Evolutionary conservation across 2,329 filamentous ascomycete species (phyloP), one percentile per base, ranked within the genome.

Genomic region (Dothiorella sarmentorum): DNA sequence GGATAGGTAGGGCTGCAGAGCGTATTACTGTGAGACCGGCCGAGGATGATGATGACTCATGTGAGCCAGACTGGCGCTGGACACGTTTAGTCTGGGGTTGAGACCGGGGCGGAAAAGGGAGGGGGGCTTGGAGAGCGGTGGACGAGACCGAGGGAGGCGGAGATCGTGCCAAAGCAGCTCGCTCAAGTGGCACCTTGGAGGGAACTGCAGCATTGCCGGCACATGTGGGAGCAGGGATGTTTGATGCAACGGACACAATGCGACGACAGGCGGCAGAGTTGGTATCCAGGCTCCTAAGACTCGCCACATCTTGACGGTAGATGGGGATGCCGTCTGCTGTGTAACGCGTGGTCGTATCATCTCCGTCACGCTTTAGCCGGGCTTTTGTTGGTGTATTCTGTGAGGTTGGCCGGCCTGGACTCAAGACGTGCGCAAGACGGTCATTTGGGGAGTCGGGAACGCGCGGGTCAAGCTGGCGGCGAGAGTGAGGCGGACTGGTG

Each of bases 1-100:
- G 65, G 40, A 68, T 64, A 4, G 68, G 67, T 17, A 74, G 61
- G n/a, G 71, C 72, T 31, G 68, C 70, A 10, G 72, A 75, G 18
- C 45, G 57, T 13, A 59, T 59, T 26, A 59, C 35, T 10, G 49
- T 53, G 22, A 53, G n/a, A 40, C 49, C 20, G 7, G 27, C 20
- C 18, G 43, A 58, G 44, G 35, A 24, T 3, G n/a, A 7, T 38
- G 44, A 31, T 33, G 35, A n/a, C n/a, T n/a, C 13, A 26, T 49
- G 11, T 18, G 20, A 37, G 18, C 29, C 24, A 33, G 18, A 26
- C 11, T 35, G 7, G 6, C 10, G 11, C 13, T 29, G 11, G 11
- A 29, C 9, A 20, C 18, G 52, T 22, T 33, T 33, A 7, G 52
- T 56, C 22, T 56, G 52, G 38, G 38, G 38, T 35, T 56, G 52